phyloP scores from a whole-genome alignment of 2,329 filamentous ascomycete genomes.

The Stenocarpella maydis region DNA sequence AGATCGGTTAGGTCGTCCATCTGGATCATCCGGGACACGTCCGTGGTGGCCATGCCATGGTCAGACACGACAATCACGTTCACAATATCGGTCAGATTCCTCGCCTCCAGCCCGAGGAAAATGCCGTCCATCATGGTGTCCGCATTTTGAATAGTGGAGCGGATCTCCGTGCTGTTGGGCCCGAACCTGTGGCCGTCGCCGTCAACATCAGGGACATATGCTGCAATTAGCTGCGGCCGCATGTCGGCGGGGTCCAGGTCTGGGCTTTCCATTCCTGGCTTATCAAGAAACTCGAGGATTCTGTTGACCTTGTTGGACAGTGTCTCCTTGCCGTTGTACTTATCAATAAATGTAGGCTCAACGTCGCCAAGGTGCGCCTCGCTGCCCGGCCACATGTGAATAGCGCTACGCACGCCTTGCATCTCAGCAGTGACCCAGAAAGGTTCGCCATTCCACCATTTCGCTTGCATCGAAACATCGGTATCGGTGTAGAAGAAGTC shows the following conservation, averaged over 20 bases:
- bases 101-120: conserved; percentile 76
- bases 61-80: conserved; percentile 97
- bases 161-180: conserved; percentile 93
- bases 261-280: conserved; percentile 73
- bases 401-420: conserved; percentile 78
- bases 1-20: conserved; percentile 88
- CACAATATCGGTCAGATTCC: conserved; percentile 88
- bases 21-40: conserved; percentile 80
- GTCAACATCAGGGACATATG: conserved; percentile 95
- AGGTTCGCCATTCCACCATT: conserved; percentile 96
- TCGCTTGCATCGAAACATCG: conserved; percentile 76
- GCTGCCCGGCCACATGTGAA: conserved; percentile 99
- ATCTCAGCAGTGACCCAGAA: conserved; percentile 93
- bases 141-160: conserved; percentile 77
- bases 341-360: conserved; percentile 83
- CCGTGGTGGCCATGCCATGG: conserved; percentile 97
- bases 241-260: conserved; percentile 58
- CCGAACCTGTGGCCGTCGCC: conserved; percentile 86
- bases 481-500: conserved; percentile 92
- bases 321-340: conserved; percentile 80
- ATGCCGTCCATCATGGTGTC: conserved; percentile 84
- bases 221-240: conserved; percentile 89
- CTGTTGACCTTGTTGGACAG: conserved; percentile 79
- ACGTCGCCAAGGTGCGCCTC: conserved; percentile 81
- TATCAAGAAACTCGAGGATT: conserved; percentile 84